Evolutionary conservation across 192 early-diverging fungal species (phyloP).

Genomic region (Dissophora ornata): DNA sequence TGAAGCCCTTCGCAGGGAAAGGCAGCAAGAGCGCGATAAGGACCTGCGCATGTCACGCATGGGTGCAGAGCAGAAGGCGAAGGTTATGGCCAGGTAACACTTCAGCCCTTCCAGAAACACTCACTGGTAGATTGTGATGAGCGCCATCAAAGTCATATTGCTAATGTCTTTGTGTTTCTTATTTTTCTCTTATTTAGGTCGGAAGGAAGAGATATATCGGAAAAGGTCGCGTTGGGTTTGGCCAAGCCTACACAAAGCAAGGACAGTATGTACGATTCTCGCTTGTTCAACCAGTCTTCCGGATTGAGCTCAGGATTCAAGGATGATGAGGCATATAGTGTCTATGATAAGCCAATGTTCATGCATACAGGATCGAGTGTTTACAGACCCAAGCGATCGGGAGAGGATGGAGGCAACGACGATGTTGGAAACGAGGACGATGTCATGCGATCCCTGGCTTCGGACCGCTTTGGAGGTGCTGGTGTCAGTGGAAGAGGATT

Average conservation of each 20-base stretch:
- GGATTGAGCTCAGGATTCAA: conserved; percentile 90
- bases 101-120: neutral
- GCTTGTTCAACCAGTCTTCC: conserved; percentile 92
- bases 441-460: conserved; percentile 74
- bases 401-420: conserved; percentile 66
- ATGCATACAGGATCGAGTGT: conserved; percentile 70
- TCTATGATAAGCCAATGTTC: conserved; percentile 98
- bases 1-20: conserved; percentile 87
- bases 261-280: conserved; percentile 94
- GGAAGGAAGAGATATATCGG: conserved; percentile 94
- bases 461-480: conserved; percentile 71
- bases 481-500: conserved; percentile 69
- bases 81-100: conserved; percentile 71
- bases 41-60: conserved; percentile 88
- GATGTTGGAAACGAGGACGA: conserved; percentile 75
- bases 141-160: neutral
- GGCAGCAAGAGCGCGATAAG: conserved; percentile 86
- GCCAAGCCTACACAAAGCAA: conserved; percentile 90
- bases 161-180: conserved; percentile 12
- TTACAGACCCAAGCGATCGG: conserved; percentile 81
- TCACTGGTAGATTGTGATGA: neutral
- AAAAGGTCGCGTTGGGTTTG: conserved; percentile 97
- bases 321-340: conserved; percentile 90
- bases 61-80: conserved; percentile 88
- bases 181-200: conserved; percentile 60